These are phyloP conservation scores for Cyberlindnera xylosilytica DNA, from an alignment of 805 yeast genomes.

Conservation along the genomic window DNA sequence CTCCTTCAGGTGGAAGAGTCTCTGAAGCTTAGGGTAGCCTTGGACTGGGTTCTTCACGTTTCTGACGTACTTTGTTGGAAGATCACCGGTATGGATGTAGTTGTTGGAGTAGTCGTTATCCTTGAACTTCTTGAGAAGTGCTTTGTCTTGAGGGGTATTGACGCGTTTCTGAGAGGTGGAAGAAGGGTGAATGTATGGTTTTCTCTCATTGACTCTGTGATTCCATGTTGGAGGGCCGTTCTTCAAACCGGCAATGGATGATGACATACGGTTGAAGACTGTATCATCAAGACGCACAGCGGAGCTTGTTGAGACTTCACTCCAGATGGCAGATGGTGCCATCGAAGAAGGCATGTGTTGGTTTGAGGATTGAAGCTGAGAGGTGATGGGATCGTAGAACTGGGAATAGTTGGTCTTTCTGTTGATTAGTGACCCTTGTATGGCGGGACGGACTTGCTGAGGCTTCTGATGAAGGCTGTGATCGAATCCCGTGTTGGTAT, in stretches of 20 bases:
- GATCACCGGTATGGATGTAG: conserved; percentile 57
- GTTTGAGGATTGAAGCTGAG: neutral
- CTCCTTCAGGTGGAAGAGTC: conserved; percentile 61
- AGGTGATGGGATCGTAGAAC: neutral
- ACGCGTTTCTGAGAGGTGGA: conserved; percentile 2
- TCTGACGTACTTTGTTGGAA: conserved; percentile 63
- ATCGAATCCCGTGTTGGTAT: too few species aligned
- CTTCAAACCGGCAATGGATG: conserved; percentile 3
- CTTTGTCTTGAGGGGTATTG: neutral
- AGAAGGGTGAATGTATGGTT: neutral
- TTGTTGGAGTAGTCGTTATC: conserved; percentile 75
- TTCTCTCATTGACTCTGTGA: neutral
- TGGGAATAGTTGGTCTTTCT: neutral
- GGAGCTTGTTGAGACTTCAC: conserved; percentile 13
- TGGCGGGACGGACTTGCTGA: neutral
- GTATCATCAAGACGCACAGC: conserved; percentile 8
- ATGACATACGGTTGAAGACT: neutral
- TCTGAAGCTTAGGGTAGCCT: conserved; percentile 84
- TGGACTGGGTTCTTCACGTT: conserved; percentile 65
- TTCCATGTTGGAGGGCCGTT: conserved; percentile 9
- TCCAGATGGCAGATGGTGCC: conserved; percentile 9
- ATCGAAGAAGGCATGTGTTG: neutral
- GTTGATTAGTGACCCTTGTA: neutral
- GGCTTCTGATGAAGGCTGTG: neutral
- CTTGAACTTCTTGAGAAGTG: conserved; percentile 25